Percentiles rank a stretch among this genome's conserved stretches.
These are phyloP conservation scores for Yarrowia sp. DNA, from an alignment of 805 yeast genomes.

Conservation along the genomic window DNA sequence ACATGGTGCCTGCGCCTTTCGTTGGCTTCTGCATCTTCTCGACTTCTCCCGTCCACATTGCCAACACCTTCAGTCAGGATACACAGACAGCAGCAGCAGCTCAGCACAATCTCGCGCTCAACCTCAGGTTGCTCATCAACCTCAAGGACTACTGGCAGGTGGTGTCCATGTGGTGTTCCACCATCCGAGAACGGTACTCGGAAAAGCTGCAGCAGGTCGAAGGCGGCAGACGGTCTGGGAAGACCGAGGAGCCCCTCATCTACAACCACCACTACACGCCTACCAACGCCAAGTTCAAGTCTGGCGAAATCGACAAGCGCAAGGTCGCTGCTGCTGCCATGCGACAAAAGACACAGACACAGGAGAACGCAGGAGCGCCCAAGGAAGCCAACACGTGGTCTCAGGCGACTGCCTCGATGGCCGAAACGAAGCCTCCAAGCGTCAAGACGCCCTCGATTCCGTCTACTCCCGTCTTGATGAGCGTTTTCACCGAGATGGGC, in stretches of 20 bases:
- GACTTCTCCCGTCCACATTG: slow-evolving; percentile 40
- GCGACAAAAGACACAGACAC: slow-evolving; percentile 7
- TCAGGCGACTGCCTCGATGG: slow-evolving; percentile 9
- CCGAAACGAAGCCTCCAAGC: slow-evolving; percentile 2
- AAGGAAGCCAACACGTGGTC: slow-evolving; percentile 18
- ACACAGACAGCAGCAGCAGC: slow-evolving; percentile 36
- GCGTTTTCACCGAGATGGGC: slow-evolving; percentile 6
- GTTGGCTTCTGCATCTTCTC: slow-evolving; percentile 40
- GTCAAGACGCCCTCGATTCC: slow-evolving; percentile 13
- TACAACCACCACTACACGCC: slow-evolving; percentile 24
- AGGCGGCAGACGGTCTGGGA: neutral
- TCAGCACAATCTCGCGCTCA: slow-evolving; percentile 38
- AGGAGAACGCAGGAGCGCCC: neutral
- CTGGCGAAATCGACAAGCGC: slow-evolving; percentile 19
- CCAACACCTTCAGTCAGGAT: slow-evolving; percentile 38
- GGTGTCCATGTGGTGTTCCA: slow-evolving; percentile 41
- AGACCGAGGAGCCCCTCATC: slow-evolving; percentile 7
- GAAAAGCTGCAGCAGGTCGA: slow-evolving; percentile 24
- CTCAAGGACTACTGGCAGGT: slow-evolving; percentile 40
- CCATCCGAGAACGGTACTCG: slow-evolving; percentile 37
- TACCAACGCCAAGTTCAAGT: slow-evolving; percentile 8
- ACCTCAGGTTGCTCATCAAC: slow-evolving; percentile 36
- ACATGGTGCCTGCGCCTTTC: slow-evolving; percentile 39
- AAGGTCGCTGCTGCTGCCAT: slow-evolving; percentile 18
- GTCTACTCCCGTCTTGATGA: slow-evolving; percentile 17